Evolutionary conservation across 1,284 basidiomycete genomes (phyloP), one percentile per base, ranked within the genome.

Genomic region (Psilocybe mexicana): DNA sequence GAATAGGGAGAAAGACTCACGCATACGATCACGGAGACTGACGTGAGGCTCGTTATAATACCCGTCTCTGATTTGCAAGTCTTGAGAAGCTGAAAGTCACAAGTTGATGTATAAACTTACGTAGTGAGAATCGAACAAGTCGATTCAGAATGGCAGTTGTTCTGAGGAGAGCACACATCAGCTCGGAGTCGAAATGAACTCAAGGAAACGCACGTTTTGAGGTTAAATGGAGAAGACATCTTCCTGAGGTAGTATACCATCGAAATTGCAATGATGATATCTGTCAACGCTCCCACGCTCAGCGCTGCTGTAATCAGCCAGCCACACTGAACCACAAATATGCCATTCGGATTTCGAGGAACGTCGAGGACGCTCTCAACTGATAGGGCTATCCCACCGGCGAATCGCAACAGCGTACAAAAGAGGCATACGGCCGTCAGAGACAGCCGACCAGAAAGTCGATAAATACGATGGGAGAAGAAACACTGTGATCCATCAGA

Each of bases 281-380:
- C 63, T 11, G 60, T 52, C 10, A 55, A 44, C 11, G 50, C 62
- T 1, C 62, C 62, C 23, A 58, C 51, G 8, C 60, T 51, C n/a
- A 64, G 43, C 2, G 60, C 48, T 0, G 57, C 46, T 6, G 58
- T 64, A 11, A 64, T 57, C 18, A 64, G 43, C 63, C 60, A 61
- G 38, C 43, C 45, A 28, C 33, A 57, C 28, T 44, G 52, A 48
- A 48, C 38, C 28, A 50, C 52, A n/a, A 58, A 58, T 1, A 58
- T 38, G 3, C 58, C 60, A 28, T 60, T 60, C n/a, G 58, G 60
- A 14, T 24, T 47, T 25, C 43, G 58, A 6, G 60, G 56, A 1
- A 64, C 58, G 18, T 64, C 63, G 11, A 60, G 14, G n/a, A 55
- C 54, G 18, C 55, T 57, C 28, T 60, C 52, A 6, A 58, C 58